Evolutionary conservation across 192 early-diverging fungal genomes (phyloP).

Genomic region (Backusella sp.): DNA sequence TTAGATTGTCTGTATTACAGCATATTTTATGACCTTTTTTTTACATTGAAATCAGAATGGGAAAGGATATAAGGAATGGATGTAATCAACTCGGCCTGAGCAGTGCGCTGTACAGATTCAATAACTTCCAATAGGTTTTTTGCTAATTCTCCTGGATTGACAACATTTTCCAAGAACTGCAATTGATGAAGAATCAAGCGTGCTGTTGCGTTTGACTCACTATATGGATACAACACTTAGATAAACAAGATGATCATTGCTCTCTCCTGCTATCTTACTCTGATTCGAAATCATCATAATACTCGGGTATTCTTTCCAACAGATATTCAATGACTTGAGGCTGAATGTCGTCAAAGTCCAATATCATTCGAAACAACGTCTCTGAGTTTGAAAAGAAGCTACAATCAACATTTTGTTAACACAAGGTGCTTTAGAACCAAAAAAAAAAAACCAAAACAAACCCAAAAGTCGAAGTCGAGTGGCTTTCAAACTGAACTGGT

Average conservation of each 20-base stretch:
- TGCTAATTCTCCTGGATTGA: conserved; percentile 56
- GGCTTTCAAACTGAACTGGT: conserved; percentile 3
- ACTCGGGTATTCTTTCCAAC: conserved; percentile 63
- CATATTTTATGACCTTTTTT: not conserved
- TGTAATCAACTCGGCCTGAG: conserved; percentile 69
- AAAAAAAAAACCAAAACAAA: not conserved
- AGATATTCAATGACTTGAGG: conserved; percentile 48
- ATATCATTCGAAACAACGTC: conserved; percentile 58
- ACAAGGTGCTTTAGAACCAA: no score
- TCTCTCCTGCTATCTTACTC: not conserved
- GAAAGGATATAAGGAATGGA: conserved; percentile 74
- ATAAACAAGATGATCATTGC: not conserved
- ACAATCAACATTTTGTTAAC: not conserved
- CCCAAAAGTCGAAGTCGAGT: not conserved
- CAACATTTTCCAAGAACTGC: conserved; percentile 73
- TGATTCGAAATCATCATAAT: conserved; percentile 46
- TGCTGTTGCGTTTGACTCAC: conserved; percentile 48
- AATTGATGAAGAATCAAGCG: conserved; percentile 70
- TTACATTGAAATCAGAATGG: conserved; percentile 64
- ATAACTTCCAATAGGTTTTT: conserved; percentile 65
- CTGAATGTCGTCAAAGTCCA: conserved; percentile 62
- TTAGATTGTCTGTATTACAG: not conserved
- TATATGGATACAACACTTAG: conserved; percentile 5
- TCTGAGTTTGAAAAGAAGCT: conserved; percentile 31
- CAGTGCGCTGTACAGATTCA: no score